Evolutionary conservation across 371 early-diverging fungal species (phyloP).

Genomic region (Mortierella sp.): DNA sequence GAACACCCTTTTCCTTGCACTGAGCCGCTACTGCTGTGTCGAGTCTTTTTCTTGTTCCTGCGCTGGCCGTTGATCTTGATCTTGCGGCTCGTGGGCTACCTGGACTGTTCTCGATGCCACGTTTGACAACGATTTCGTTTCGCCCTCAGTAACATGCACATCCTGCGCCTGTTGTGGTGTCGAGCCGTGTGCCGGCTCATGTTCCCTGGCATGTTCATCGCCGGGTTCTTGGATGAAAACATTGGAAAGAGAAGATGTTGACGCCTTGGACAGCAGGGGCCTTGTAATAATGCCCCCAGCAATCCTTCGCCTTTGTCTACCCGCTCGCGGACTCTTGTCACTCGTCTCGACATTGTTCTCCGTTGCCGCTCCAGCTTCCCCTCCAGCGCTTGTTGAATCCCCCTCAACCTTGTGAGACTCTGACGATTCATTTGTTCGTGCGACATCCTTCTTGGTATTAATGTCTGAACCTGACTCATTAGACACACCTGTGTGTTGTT

Average conservation of each 20-base stretch:
- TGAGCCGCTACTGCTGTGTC: too few relatives aligned
- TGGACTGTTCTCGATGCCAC: neutral
- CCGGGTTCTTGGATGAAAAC: constrained; percentile 1
- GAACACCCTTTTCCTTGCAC: too few relatives aligned
- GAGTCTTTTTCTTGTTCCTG: too few relatives aligned
- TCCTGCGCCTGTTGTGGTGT: too few relatives aligned
- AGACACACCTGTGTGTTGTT: neutral
- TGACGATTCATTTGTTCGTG: neutral
- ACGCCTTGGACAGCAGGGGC: constrained; percentile 15
- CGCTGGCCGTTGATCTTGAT: constrained; percentile 1
- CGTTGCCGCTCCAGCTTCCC: neutral
- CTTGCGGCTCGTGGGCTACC: neutral
- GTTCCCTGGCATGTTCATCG: neutral
- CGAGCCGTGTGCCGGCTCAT: neutral
- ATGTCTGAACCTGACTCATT: too few relatives aligned
- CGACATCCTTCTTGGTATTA: neutral
- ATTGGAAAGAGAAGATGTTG: constrained; percentile 29
- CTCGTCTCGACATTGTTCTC: neutral
- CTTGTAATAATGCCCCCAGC: constrained; percentile 42
- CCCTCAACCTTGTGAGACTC: neutral
- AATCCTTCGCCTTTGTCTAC: constrained; percentile 31
- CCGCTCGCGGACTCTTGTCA: constrained; percentile 8
- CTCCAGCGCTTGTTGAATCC: neutral
- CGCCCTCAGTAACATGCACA: neutral
- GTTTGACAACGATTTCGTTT: neutral